Conservation (phyloP, 2,329 filamentous ascomycete species). For the Huntiella bhutanensis region DNA sequence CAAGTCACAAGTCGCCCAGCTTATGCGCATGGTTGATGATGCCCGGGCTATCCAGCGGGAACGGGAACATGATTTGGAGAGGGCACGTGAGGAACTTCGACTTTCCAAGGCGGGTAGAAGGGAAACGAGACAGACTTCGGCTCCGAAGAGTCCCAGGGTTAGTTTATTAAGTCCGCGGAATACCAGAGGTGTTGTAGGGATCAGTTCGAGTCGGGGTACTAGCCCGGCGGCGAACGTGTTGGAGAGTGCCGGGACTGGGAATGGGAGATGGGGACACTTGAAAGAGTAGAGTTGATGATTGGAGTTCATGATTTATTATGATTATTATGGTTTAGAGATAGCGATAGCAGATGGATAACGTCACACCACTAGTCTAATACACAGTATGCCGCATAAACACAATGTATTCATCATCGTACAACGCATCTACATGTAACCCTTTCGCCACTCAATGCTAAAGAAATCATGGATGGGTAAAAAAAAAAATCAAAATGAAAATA, state of each 20-base stretch:
- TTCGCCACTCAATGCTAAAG: no score
- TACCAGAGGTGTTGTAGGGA: conserved; percentile 15
- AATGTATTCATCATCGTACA: no score
- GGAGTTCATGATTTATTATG: no score
- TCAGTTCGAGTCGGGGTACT: conserved; percentile 28
- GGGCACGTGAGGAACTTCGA: conserved; percentile 29
- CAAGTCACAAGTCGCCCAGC: conserved; percentile 18
- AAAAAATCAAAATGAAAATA: conserved; percentile 1
- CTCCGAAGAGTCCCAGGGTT: conserved; percentile 37
- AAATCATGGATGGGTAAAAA: background rate
- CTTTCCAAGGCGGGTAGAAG: conserved; percentile 29
- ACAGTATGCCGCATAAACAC: no score
- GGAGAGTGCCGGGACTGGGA: conserved; percentile 18
- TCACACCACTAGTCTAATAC: no score
- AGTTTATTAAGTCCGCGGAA: conserved; percentile 32
- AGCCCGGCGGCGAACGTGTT: conserved; percentile 25
- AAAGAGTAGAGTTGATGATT: conserved; percentile 18
- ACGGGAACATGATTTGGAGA: conserved; percentile 31
- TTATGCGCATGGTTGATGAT: conserved; percentile 23
- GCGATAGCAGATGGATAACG: background rate
- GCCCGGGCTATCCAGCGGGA: conserved; percentile 27
- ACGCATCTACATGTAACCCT: no score
- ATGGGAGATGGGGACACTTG: conserved; percentile 26
- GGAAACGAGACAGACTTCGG: conserved; percentile 36
- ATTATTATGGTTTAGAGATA: no score